These are phyloP conservation scores for Fusarium papillatum DNA, from an alignment of 2,329 filamentous ascomycete species.

Conservation along the genomic window DNA sequence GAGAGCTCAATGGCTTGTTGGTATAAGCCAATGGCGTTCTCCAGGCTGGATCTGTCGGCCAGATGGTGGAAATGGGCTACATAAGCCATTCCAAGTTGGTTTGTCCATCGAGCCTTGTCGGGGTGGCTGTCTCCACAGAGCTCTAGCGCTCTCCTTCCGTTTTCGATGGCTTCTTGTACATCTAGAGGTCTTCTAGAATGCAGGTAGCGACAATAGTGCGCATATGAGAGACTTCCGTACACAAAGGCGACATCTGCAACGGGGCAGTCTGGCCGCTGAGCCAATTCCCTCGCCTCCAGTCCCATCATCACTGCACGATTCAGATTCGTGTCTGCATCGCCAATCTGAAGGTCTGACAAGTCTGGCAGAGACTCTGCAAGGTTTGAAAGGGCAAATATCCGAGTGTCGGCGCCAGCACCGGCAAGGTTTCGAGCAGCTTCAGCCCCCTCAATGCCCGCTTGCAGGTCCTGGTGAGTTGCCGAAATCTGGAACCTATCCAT, in stretches of 20 bases:
- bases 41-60: background rate
- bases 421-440: background rate
- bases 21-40: background rate
- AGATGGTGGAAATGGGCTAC: background rate
- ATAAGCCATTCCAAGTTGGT: background rate
- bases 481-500: background rate
- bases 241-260: background rate
- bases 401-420: background rate
- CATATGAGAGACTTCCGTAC: background rate
- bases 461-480: background rate
- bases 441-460: background rate
- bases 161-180: background rate
- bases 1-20: background rate
- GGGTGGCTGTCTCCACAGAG: background rate
- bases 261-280: background rate
- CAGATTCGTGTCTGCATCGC: background rate
- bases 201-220: background rate
- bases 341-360: background rate
- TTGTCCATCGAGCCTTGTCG: background rate
- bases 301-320: background rate
- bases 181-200: background rate
- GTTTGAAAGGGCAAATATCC: background rate
- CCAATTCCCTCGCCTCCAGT: background rate
- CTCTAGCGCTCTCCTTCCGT: background rate
- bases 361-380: background rate